A percentile compares a stretch with the other conserved stretches of the same genome.
phyloP scores from a whole-genome alignment of 1,284 basidiomycete genomes.

The Cystobasidium pallidum region DNA sequence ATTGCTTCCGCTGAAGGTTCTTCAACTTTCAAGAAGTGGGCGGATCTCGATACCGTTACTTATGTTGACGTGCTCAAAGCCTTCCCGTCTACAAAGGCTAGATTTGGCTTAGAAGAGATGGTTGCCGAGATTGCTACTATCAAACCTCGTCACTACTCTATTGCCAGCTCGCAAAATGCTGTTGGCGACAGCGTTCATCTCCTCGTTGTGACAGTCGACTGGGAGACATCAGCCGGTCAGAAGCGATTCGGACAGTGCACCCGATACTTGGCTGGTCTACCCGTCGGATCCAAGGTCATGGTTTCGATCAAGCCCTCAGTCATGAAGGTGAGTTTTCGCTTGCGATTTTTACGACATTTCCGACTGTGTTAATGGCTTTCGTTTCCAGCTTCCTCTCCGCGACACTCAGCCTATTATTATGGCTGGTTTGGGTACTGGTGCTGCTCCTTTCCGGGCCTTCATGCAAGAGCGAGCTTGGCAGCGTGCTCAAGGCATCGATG shows the following conservation, averaged over 20 bases:
- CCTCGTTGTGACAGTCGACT: constrained; percentile 94
- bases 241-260: constrained; percentile 91
- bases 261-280: constrained; percentile 82
- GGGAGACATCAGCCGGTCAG: constrained; percentile 79
- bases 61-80: constrained; percentile 84
- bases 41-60: constrained; percentile 91
- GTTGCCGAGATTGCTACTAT: constrained; percentile 68
- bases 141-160: constrained; percentile 97
- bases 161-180: constrained; percentile 90
- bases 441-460: constrained; percentile 98
- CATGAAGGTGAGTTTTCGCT: constrained; percentile 77
- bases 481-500: constrained; percentile 71
- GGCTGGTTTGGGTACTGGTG: constrained; percentile 96
- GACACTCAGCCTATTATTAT: constrained; percentile 91
- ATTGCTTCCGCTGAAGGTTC: constrained; percentile 90
- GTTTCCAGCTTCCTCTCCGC: constrained; percentile 70
- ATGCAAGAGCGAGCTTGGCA: constrained; percentile 91
- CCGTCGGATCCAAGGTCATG: constrained; percentile 87
- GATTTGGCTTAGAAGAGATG: constrained; percentile 69
- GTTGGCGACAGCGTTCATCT: constrained; percentile 94
- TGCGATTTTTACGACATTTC: background rate
- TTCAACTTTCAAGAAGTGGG: constrained; percentile 90
- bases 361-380: background rate
- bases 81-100: constrained; percentile 78
- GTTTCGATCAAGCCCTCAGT: constrained; percentile 98